Evolutionary conservation across 108 stramenopile genomes (phyloP).

Genomic region (Seminavis robusta): DNA sequence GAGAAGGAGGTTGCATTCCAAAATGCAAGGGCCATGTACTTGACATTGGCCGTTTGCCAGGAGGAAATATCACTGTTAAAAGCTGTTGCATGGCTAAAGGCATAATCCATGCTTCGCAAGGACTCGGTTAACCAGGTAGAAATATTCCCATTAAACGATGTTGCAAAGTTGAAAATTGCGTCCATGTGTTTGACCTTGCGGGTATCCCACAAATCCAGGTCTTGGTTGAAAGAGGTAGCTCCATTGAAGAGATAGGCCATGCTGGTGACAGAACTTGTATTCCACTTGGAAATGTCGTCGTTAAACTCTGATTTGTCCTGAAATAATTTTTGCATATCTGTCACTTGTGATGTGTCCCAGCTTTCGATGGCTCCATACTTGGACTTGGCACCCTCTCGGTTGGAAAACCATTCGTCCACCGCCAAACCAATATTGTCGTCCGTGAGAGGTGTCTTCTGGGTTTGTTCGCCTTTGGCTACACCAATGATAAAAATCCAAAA

Average conservation of each 20-base stretch:
- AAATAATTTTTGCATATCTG: conserved; percentile 9
- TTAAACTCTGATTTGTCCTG: conserved; percentile 2
- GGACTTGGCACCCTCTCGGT: not conserved
- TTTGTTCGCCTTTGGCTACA: too few species aligned
- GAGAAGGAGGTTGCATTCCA: conserved; percentile 3
- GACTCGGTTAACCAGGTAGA: not conserved
- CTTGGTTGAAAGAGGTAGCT: not conserved
- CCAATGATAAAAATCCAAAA: too few species aligned
- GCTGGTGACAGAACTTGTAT: conserved; percentile 4
- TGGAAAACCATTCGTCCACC: not conserved
- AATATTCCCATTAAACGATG: conserved; percentile 8
- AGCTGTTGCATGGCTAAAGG: conserved; percentile 3
- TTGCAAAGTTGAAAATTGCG: too few species aligned
- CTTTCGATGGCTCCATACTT: not conserved
- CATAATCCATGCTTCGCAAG: not conserved
- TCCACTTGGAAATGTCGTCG: conserved; percentile 12
- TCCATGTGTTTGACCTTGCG: conserved; percentile 17
- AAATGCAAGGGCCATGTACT: conserved; percentile 4
- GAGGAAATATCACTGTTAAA: conserved; percentile 7
- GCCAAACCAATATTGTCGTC: not conserved
- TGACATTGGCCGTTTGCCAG: conserved; percentile 3
- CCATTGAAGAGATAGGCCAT: conserved; percentile 3
- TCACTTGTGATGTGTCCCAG: conserved; percentile 12
- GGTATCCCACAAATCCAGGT: not conserved
- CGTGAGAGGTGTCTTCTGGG: not conserved